Conservation (phyloP, 108 stramenopile genomes). For the Conticribra guillardii region DNA sequence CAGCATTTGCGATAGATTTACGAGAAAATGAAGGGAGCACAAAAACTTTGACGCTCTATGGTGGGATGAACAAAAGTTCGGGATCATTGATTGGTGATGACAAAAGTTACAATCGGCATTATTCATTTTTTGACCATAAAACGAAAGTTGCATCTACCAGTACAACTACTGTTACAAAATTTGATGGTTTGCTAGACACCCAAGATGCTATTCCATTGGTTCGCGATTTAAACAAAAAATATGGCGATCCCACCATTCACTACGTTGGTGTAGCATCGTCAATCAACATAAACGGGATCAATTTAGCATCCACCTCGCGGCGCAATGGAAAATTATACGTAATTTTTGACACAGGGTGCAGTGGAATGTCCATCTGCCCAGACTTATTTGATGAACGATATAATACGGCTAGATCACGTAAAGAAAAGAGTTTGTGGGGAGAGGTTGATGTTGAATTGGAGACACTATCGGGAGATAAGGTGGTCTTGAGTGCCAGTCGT, state of each 20-base stretch:
- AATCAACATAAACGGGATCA: slow-evolving; percentile 51
- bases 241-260: slow-evolving; percentile 69
- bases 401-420: slow-evolving; percentile 21
- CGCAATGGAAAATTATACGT: slow-evolving; percentile 31
- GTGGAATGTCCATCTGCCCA: slow-evolving; percentile 40
- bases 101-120: no score
- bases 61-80: slow-evolving; percentile 8
- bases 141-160: no score
- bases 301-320: slow-evolving; percentile 25
- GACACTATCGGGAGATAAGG: slow-evolving; percentile 22
- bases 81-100: slow-evolving; percentile 3
- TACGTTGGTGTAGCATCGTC: slow-evolving; percentile 60
- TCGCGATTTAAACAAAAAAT: slow-evolving; percentile 47
- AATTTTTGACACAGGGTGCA: slow-evolving; percentile 53
- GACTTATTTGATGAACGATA: slow-evolving; percentile 40
- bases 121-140: no score
- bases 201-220: slow-evolving; percentile 54
- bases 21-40: slow-evolving; percentile 17
- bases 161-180: background rate
- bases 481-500: slow-evolving; percentile 23
- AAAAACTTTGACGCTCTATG: slow-evolving; percentile 51
- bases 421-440: slow-evolving; percentile 38
- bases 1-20: slow-evolving; percentile 42
- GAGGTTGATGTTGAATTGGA: slow-evolving; percentile 26
- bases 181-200: background rate